Evolutionary conservation across 2,329 filamentous ascomycete genomes (phyloP), one percentile per base, ranked within the genome.

Genomic region (Lachnellula suecica): DNA sequence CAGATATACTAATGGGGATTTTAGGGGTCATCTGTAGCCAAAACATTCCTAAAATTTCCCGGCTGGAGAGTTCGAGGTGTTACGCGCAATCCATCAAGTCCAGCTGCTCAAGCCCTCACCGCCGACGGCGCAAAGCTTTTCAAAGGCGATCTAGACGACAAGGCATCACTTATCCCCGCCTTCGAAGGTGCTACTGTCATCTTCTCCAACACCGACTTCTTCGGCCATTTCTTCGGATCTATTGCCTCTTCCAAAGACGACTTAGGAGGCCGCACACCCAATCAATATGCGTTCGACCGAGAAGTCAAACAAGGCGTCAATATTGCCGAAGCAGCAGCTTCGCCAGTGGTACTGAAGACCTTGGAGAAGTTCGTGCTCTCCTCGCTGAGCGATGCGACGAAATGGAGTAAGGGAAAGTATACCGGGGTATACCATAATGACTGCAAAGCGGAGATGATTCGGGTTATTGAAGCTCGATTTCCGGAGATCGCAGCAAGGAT

Each of bases 171-270:
- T n/a, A 53, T 65, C 34, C n/a, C 59, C 0, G 75, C 72, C 0
- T 77, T 78, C 48, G 34, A 56, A 2, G 74, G 73, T 5, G 77
- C 76, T 23, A 72, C 75, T 51, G 61, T 73, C 51, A 79, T 82
- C 53, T 83, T 82, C 66, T 71, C 72, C 52, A 75, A 79, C 48
- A 82, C 79, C 0, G 73, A 82, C 53, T 82, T 77, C 65, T 82
- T 45, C 29, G 11, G 20, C 24, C 43, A 19, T n/a, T 35, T 44
- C 38, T 4, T 17, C 15, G 38, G 4, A 19, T 8, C 15, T 7
- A 8, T 41, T 7, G 9, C 37, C 8, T 41, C 37, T 25, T 1
- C 4, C 31, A n/a, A n/a, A n/a, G 34, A 43, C 4, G 38, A 19
- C 10, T 10, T 34, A 19, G 5, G 9, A 17, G 41, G 41, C 5